Base-by-base conservation (phyloP, 371 early-diverging fungal genomes). In the Conidiobolus incongruus region DNA sequence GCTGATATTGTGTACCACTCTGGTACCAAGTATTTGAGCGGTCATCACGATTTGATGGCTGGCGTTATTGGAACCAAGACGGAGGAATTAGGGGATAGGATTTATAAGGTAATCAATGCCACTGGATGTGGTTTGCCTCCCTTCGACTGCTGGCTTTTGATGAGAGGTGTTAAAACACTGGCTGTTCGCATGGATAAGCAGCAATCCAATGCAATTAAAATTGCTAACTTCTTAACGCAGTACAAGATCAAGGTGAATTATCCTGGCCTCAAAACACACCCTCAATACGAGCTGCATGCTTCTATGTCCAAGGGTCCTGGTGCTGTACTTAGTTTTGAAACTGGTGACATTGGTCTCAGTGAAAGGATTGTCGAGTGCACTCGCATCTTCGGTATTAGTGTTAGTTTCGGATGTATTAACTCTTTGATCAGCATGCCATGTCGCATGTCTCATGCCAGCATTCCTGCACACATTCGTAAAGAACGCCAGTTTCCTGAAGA, bases 391-490 rank as follows among this genome's bases (percentile, higher is more conserved):
- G 77, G 77, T 31, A 92, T 92, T 48, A 79, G 79, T 46, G 95
- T 92, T 38, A 81, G 82, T 46, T 92, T 94, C 72, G 95, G 95
- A 5, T 88, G 91, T 56, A 85, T 94, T 46, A 91, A 94, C 60
- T 88, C 89, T 28, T 68, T 94, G 47, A 91, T 94, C 49, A 85
- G 88, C 54, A 89, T 94, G 90, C 94, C 94, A 13, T 90, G 90
- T 56, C 67, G 79, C 51, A 96, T 96, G 97, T 87, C 90, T 0
- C 97, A 96, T 51, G 88, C 94, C 24, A 83, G 86, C 43, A 91
- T 96, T 26, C 90, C 94, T 11, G 85, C 81, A 8, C 72, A 80
- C 44, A 69, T 90, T 10, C 71, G 97, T 38, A 72, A 76, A 51
- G 84, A 72, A 50, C 70, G 90, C 17, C 72, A 63, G 4, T 59